A percentile compares a stretch with the other conserved stretches of the same genome.
These are phyloP conservation scores for Nicotiana benthamiana DNA, from an alignment of 257 asterid species.

Conservation along the genomic window DNA sequence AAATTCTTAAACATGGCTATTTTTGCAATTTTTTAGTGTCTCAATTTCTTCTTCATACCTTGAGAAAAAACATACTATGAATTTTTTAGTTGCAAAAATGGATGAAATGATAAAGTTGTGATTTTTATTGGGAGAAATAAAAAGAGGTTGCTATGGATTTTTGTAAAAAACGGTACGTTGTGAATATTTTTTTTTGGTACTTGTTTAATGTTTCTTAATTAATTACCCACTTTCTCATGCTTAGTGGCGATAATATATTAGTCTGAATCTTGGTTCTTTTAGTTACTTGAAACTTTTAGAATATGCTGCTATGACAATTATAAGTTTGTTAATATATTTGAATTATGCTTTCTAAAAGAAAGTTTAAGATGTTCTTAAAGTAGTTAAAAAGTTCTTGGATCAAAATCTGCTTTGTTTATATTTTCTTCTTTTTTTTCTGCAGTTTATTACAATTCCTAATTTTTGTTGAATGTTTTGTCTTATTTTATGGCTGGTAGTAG, in stretches of 20 bases:
- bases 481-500: neutral
- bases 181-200: too few relatives aligned
- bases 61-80: neutral
- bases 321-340: neutral
- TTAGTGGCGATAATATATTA: neutral
- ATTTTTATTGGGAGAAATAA: neutral
- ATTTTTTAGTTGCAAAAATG: neutral
- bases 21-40: neutral
- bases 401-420: neutral
- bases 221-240: neutral
- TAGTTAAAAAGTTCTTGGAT: neutral
- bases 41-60: neutral
- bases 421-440: neutral
- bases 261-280: neutral
- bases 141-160: neutral
- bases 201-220: too few relatives aligned
- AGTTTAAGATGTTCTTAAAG: neutral
- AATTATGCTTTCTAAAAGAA: neutral
- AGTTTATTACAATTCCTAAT: neutral
- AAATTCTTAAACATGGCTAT: neutral
- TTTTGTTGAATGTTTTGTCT: neutral
- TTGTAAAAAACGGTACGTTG: conserved; percentile 2
- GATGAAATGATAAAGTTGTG: neutral
- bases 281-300: neutral
- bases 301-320: neutral